Conservation (phyloP, 2,329 filamentous ascomycete species). For the Arthroderma sp. region DNA sequence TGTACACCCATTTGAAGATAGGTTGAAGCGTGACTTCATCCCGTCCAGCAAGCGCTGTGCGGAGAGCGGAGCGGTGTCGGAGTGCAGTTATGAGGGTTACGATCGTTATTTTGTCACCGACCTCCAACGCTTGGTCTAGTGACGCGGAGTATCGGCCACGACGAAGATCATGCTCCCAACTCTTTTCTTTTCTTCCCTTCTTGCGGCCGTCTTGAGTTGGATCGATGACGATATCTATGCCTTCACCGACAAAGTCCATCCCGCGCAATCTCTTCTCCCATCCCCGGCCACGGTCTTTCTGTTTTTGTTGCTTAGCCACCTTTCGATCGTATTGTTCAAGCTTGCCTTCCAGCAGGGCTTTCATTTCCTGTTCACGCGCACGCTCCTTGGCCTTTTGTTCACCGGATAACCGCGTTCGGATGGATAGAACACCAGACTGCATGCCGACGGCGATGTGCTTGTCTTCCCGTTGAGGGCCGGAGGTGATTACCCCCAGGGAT, state of each 20-base stretch:
- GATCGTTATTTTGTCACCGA: conserved; percentile 45
- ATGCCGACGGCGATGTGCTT: conserved; percentile 91
- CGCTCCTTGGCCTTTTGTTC: conserved; percentile 63
- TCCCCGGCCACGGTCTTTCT: conserved; percentile 42
- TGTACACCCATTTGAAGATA: conserved; percentile 68
- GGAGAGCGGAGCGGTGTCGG: conserved; percentile 73
- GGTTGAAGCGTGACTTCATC: conserved; percentile 73
- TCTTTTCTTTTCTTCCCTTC: conserved; percentile 51
- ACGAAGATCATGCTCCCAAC: conserved; percentile 72
- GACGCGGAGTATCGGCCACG: conserved; percentile 64
- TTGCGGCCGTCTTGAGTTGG: conserved; percentile 46
- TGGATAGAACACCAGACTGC: conserved; percentile 80
- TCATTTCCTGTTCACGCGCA: conserved; percentile 73
- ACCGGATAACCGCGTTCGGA: conserved; percentile 77
- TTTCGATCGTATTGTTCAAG: conserved; percentile 65
- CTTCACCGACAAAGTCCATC: conserved; percentile 71
- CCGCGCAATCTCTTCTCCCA: conserved; percentile 51
- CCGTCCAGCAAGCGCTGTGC: conserved; percentile 63
- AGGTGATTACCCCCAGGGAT: conserved; percentile 61
- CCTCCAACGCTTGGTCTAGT: conserved; percentile 62
- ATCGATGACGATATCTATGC: conserved; percentile 77
- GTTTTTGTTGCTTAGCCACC: conserved; percentile 55
- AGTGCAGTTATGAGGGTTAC: conserved; percentile 73
- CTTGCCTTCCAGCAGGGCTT: conserved; percentile 62
- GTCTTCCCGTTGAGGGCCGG: conserved; percentile 59